Evolutionary conservation across 164 flowering plant genomes (phyloP).

Genomic region (Chimonanthus praecox): DNA sequence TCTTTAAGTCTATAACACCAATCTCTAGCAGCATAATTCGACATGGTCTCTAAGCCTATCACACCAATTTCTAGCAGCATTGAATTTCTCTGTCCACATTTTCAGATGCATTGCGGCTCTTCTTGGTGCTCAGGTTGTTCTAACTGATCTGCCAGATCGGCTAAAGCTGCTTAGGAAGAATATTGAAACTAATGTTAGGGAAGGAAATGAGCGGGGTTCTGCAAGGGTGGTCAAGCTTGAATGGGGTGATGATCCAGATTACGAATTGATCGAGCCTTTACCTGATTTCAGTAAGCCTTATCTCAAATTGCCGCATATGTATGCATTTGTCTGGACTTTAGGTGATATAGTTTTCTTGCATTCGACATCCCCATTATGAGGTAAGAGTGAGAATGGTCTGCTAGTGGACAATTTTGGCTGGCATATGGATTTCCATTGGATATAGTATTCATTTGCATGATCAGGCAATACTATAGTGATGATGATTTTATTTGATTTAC

Average conservation of each 20-base stretch:
- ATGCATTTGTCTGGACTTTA: background rate
- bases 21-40: no score
- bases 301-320: background rate
- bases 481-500: no score
- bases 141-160: constrained; percentile 87
- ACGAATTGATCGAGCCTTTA: constrained; percentile 40
- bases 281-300: constrained; percentile 63
- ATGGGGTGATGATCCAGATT: constrained; percentile 78
- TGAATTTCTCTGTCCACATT: constrained; percentile 8
- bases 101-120: constrained; percentile 85
- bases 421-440: background rate
- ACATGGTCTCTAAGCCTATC: no score
- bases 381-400: background rate
- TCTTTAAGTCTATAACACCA: no score
- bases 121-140: constrained; percentile 65
- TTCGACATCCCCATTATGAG: background rate
- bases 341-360: background rate
- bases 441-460: no score
- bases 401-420: background rate
- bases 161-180: constrained; percentile 79
- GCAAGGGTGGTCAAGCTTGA: constrained; percentile 59
- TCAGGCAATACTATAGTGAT: no score
- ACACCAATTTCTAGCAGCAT: background rate
- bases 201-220: constrained; percentile 46
- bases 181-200: constrained; percentile 53